Evolutionary conservation across 192 early-diverging fungal species (phyloP).

Genomic region (Phycomyces nitens): DNA sequence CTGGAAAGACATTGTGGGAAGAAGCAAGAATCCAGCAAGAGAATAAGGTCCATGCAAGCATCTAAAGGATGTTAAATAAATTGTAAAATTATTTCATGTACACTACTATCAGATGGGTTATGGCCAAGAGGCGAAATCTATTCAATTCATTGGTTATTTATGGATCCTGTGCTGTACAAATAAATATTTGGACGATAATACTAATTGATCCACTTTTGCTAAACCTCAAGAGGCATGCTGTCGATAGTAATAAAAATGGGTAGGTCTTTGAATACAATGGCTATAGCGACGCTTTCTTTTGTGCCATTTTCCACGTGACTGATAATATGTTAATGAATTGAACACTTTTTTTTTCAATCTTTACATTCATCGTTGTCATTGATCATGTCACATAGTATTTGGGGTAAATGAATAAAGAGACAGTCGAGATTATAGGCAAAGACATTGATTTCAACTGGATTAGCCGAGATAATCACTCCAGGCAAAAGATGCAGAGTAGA

Average conservation of each 20-base stretch:
- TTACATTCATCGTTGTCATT: neutral
- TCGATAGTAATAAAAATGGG: too few relatives aligned
- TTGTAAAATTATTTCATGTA: neutral
- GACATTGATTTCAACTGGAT: neutral
- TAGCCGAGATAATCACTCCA: slow-evolving; percentile 1
- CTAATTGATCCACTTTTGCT: too few relatives aligned
- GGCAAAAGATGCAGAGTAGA: slow-evolving; percentile 2
- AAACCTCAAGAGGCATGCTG: too few relatives aligned
- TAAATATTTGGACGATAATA: too few relatives aligned
- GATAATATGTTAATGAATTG: neutral
- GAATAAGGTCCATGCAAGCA: neutral
- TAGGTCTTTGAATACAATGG: too few relatives aligned
- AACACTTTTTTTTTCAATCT: neutral
- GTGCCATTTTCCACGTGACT: neutral
- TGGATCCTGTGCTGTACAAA: too few relatives aligned
- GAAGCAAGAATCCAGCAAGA: slow-evolving; percentile 47
- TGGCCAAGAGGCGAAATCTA: too few relatives aligned
- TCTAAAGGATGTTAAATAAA: too few relatives aligned
- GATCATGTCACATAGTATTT: slow-evolving; percentile 8
- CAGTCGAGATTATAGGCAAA: neutral
- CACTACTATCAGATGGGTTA: too few relatives aligned
- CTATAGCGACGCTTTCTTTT: too few relatives aligned
- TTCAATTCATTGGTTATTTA: too few relatives aligned
- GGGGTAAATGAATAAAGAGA: slow-evolving; percentile 7
- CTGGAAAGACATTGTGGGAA: slow-evolving; percentile 85